Evolutionary conservation across 2,329 filamentous ascomycete genomes (phyloP).

Genomic region (Colletotrichum abscissum): DNA sequence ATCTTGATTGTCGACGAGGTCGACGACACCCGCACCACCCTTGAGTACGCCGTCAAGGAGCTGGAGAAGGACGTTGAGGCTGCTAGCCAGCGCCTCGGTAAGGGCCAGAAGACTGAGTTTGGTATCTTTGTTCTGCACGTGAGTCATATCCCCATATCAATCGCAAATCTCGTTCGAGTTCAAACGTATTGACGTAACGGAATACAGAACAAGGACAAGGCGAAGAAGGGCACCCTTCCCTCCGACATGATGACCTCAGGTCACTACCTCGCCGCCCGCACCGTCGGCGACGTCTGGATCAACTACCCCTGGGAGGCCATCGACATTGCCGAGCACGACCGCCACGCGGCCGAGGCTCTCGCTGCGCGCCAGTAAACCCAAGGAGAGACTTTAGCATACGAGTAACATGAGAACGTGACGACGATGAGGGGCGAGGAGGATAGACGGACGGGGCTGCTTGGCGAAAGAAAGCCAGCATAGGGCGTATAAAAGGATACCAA

Average conservation of each 20-base stretch:
- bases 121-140: constrained; percentile 96
- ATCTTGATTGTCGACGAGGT: constrained; percentile 96
- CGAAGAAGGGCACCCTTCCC: constrained; percentile 90
- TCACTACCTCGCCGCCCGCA: constrained; percentile 87
- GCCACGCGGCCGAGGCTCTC: constrained; percentile 63
- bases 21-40: constrained; percentile 92
- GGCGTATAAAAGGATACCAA: constrained; percentile 30
- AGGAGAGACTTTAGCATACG: neutral
- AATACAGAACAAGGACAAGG: constrained; percentile 91
- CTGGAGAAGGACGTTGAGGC: constrained; percentile 92
- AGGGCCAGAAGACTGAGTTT: constrained; percentile 81
- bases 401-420: constrained; percentile 11
- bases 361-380: constrained; percentile 41
- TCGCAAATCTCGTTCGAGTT: neutral
- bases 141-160: constrained; percentile 48
- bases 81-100: constrained; percentile 76
- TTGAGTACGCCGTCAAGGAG: constrained; percentile 94
- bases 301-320: constrained; percentile 98
- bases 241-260: constrained; percentile 77
- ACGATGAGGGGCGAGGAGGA: neutral
- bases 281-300: constrained; percentile 96
- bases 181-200: constrained; percentile 26
- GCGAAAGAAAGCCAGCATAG: neutral
- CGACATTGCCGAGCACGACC: constrained; percentile 94
- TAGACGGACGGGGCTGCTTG: constrained; percentile 15